Evolutionary conservation across 225 moss, liverwort and hornwort species (phyloP).

Genomic region (Antitrichia curtipendula): DNA sequence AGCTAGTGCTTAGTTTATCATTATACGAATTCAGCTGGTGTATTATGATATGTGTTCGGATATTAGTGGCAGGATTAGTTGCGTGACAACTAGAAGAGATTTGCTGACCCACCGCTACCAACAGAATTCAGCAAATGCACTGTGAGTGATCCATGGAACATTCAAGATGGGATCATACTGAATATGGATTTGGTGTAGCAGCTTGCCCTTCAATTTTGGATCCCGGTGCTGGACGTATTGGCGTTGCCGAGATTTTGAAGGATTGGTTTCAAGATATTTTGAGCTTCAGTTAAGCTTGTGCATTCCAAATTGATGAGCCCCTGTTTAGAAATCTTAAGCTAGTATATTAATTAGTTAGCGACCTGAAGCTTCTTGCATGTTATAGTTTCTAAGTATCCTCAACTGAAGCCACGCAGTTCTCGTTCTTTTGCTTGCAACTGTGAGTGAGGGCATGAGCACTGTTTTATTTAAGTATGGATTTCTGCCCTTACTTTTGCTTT

Average conservation of each 20-base stretch:
- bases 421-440: not conserved
- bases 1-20: no score
- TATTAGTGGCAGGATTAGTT: not conserved
- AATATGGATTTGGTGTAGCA: not conserved
- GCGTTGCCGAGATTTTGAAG: not conserved
- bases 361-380: not conserved
- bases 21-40: not conserved
- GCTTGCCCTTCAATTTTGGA: not conserved
- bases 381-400: no score
- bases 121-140: not conserved
- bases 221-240: not conserved
- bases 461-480: no score
- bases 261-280: not conserved
- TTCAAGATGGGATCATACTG: not conserved
- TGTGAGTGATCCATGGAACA: not conserved
- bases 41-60: not conserved
- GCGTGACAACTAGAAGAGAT: not conserved
- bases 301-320: not conserved
- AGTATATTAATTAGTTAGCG: not conserved
- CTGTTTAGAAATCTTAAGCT: not conserved
- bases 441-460: not conserved
- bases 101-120: slow-evolving; percentile 3
- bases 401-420: not conserved
- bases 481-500: not conserved
- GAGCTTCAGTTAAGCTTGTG: not conserved